These are phyloP conservation scores for Tarenaya hassleriana DNA, from an alignment of 345 rosid genomes.

Conservation along the genomic window DNA sequence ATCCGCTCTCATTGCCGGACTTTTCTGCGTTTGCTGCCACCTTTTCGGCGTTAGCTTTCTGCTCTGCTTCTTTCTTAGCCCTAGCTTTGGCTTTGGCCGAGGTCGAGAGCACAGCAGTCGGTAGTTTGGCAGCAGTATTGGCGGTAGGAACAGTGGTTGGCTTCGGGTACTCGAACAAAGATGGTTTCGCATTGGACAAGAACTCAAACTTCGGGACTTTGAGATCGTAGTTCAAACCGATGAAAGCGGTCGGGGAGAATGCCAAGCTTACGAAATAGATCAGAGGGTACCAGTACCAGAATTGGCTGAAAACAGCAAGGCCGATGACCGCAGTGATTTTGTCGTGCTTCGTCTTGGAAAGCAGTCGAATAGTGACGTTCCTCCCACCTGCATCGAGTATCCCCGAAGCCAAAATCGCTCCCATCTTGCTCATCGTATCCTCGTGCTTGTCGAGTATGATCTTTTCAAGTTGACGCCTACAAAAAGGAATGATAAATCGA, in stretches of 20 bases:
- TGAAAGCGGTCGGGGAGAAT: slow-evolving; percentile 86
- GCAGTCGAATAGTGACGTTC: slow-evolving; percentile 82
- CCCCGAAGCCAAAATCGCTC: slow-evolving; percentile 92
- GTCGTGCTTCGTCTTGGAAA: slow-evolving; percentile 89
- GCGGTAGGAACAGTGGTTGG: slow-evolving; percentile 73
- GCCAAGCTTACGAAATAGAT: slow-evolving; percentile 78
- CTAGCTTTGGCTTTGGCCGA: slow-evolving; percentile 83
- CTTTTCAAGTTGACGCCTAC: slow-evolving; percentile 80
- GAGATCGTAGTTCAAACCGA: slow-evolving; percentile 85
- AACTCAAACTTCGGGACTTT: slow-evolving; percentile 93
- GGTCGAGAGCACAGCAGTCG: slow-evolving; percentile 82
- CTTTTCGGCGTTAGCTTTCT: slow-evolving; percentile 63
- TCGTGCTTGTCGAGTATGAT: slow-evolving; percentile 88
- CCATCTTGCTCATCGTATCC: slow-evolving; percentile 99
- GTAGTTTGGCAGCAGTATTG: slow-evolving; percentile 72
- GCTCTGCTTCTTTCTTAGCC: slow-evolving; percentile 95
- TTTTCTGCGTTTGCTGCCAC: slow-evolving; percentile 34
- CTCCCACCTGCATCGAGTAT: slow-evolving; percentile 98
- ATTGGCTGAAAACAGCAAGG: slow-evolving; percentile 92
- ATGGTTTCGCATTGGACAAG: slow-evolving; percentile 81
- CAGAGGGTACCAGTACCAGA: slow-evolving; percentile 97
- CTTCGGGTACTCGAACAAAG: slow-evolving; percentile 83
- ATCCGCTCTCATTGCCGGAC: slow-evolving; percentile 33
- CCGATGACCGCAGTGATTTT: slow-evolving; percentile 91
- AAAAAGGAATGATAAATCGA: slow-evolving; percentile 4